These are phyloP conservation scores for Clavariopsis aquatica DNA, from an alignment of 495 filamentous ascomycete species.

Conservation along the genomic window DNA sequence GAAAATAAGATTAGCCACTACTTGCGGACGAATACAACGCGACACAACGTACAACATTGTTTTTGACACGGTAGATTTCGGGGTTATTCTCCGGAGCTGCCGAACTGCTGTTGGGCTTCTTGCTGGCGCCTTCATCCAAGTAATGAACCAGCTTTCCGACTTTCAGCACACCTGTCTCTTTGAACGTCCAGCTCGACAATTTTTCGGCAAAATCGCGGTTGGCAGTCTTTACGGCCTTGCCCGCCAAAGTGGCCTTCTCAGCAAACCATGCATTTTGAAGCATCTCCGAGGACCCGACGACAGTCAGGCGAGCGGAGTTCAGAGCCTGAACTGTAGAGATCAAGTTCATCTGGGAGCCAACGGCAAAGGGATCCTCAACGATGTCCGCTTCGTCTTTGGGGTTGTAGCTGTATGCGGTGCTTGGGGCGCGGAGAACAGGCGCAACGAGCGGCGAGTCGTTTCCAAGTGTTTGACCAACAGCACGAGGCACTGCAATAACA, in stretches of 20 bases:
- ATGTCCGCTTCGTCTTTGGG: slow-evolving; percentile 78
- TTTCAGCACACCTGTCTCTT: slow-evolving; percentile 86
- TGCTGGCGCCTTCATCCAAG: slow-evolving; percentile 59
- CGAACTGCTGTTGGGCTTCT: slow-evolving; percentile 37
- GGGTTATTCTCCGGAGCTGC: slow-evolving; percentile 64
- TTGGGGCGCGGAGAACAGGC: slow-evolving; percentile 77
- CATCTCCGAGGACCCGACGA: slow-evolving; percentile 83
- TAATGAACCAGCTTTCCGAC: slow-evolving; percentile 83
- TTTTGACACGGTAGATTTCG: slow-evolving; percentile 92
- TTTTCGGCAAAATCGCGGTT: slow-evolving; percentile 86
- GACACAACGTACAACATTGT: slow-evolving; percentile 88
- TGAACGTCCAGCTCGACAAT: slow-evolving; percentile 86
- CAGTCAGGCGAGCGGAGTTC: slow-evolving; percentile 87
- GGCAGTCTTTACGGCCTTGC: slow-evolving; percentile 58
- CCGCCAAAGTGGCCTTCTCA: slow-evolving; percentile 60
- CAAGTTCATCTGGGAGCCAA: slow-evolving; percentile 77
- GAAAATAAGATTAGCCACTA: slow-evolving; percentile 41
- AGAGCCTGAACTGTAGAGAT: slow-evolving; percentile 84
- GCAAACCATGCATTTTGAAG: slow-evolving; percentile 89
- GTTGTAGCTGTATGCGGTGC: slow-evolving; percentile 90
- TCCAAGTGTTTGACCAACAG: slow-evolving; percentile 78
- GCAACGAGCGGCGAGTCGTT: slow-evolving; percentile 69
- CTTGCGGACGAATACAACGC: too few species aligned
- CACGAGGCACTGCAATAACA: slow-evolving; percentile 76
- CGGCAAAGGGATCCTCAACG: slow-evolving; percentile 79